These are phyloP conservation scores for Neurospora discreta DNA, from an alignment of 495 filamentous ascomycete species.

Conservation along the genomic window DNA sequence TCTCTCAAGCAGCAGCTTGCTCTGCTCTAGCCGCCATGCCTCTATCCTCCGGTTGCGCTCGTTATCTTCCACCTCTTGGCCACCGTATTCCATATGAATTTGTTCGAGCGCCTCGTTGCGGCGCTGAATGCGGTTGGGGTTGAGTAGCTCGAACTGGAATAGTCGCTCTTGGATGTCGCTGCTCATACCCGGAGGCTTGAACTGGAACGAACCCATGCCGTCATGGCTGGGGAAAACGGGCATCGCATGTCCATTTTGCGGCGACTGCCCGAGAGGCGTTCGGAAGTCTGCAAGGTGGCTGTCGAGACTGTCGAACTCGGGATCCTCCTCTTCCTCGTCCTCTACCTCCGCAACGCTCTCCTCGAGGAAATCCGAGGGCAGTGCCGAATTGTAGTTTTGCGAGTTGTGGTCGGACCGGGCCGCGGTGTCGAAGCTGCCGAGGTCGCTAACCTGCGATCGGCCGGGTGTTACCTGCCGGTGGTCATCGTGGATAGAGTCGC, in stretches of 20 bases:
- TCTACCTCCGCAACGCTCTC: conserved; percentile 47
- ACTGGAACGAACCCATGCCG: conserved; percentile 70
- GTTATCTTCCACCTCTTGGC: conserved; percentile 44
- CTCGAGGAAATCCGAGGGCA: conserved; percentile 32
- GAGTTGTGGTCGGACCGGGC: conserved; percentile 37
- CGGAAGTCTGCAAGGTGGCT: conserved; percentile 80
- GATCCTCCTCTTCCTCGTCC: conserved; percentile 43
- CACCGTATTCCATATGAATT: conserved; percentile 41
- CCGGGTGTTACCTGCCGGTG: conserved; percentile 58
- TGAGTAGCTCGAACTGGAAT: conserved; percentile 75
- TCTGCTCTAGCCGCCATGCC: conserved; percentile 86
- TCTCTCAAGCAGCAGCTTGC: conserved; percentile 69
- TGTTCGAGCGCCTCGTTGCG: conserved; percentile 52
- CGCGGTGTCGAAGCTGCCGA: conserved; percentile 68
- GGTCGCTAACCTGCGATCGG: conserved; percentile 67
- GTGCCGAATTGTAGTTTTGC: conserved; percentile 28
- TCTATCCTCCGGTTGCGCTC: conserved; percentile 78
- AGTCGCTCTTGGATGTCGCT: conserved; percentile 60
- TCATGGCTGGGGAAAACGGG: conserved; percentile 81
- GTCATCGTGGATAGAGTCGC: conserved; percentile 55
- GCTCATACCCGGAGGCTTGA: conserved; percentile 31
- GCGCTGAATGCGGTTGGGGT: conserved; percentile 58
- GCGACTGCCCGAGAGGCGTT: conserved; percentile 35
- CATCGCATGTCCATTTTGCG: conserved; percentile 18
- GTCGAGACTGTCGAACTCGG: conserved; percentile 82